Evolutionary conservation across 805 yeast species (phyloP).

Genomic region (Metschnikowia reukaufii): DNA sequence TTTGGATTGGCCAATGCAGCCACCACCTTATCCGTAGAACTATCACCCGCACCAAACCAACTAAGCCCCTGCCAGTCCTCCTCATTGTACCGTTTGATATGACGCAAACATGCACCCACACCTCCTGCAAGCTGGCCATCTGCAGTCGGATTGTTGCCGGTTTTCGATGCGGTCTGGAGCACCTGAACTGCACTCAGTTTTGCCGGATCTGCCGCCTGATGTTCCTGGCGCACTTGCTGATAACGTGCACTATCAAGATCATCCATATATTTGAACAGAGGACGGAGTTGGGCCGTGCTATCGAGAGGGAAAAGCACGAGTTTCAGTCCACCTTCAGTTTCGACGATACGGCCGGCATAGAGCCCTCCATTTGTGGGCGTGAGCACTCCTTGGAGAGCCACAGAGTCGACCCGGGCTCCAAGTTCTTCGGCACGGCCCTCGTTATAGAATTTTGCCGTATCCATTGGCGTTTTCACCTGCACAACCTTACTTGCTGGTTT

Average conservation of each 20-base stretch:
- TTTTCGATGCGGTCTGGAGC: conserved; percentile 42
- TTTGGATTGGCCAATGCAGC: conserved; percentile 19
- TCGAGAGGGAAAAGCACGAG: conserved; percentile 66
- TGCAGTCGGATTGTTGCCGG: conserved; percentile 22
- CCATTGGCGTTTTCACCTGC: conserved; percentile 76
- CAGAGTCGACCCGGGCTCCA: conserved; percentile 56
- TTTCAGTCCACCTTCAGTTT: conserved; percentile 28
- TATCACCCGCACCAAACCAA: conserved; percentile 27
- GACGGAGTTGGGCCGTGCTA: conserved; percentile 74
- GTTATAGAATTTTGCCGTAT: conserved; percentile 68
- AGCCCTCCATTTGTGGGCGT: conserved; percentile 49
- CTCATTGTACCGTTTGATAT: conserved; percentile 40
- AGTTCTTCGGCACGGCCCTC: conserved; percentile 61
- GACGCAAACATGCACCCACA: conserved; percentile 41
- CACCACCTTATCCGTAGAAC: conserved; percentile 19
- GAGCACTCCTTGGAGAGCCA: conserved; percentile 71
- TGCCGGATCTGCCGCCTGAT: conserved; percentile 20
- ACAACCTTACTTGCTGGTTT: conserved; percentile 64
- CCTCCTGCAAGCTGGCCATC: conserved; percentile 30
- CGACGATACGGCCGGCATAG: conserved; percentile 34
- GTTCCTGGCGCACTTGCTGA: conserved; percentile 38
- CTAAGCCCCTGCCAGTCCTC: conserved; percentile 38
- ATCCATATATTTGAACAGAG: conserved; percentile 79
- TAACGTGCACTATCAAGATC: conserved; percentile 48
- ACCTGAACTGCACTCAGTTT: conserved; percentile 36